These are phyloP conservation scores for Debaryomyces robertsiae DNA, from an alignment of 1,139 yeast species.

Conservation along the genomic window DNA sequence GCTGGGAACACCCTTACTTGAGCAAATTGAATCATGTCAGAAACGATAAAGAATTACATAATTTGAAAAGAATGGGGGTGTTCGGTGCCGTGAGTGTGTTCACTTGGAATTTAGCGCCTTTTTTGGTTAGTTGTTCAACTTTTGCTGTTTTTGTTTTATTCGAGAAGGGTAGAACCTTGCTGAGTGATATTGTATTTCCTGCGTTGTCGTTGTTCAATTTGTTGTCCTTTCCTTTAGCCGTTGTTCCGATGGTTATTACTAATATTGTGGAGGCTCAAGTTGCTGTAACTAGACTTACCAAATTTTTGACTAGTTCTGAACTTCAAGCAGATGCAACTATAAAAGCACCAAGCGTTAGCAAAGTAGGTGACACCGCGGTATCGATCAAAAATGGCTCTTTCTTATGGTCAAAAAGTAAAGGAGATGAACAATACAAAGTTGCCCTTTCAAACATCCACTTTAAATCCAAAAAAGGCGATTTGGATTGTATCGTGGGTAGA, in stretches of 20 bases:
- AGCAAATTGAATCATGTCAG: conserved; percentile 75
- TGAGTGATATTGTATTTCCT: conserved; percentile 94
- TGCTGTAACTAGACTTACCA: conserved; percentile 73
- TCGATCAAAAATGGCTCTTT: conserved; percentile 75
- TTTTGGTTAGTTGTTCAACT: conserved; percentile 87
- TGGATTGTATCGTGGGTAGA: conserved; percentile 86
- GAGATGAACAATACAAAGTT: conserved; percentile 59
- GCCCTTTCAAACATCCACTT: conserved; percentile 76
- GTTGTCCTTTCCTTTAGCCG: conserved; percentile 89
- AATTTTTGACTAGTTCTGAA: conserved; percentile 75
- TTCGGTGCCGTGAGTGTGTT: conserved; percentile 74
- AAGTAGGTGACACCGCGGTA: conserved; percentile 70
- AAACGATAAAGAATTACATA: conserved; percentile 83
- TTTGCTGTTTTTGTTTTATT: conserved; percentile 78
- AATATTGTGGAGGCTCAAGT: conserved; percentile 89
- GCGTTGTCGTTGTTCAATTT: conserved; percentile 86
- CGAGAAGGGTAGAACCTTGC: conserved; percentile 64
- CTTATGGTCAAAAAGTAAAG: conserved; percentile 83
- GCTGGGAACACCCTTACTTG: conserved; percentile 91
- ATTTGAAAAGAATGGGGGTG: conserved; percentile 74
- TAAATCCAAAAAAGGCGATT: conserved; percentile 73
- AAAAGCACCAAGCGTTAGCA: conserved; percentile 52
- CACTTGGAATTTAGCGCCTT: conserved; percentile 87
- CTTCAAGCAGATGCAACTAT: conserved; percentile 78
- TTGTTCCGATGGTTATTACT: conserved; percentile 87